Conservation (phyloP, 495 filamentous ascomycete species). For the Recurvomyces mirabilis region DNA sequence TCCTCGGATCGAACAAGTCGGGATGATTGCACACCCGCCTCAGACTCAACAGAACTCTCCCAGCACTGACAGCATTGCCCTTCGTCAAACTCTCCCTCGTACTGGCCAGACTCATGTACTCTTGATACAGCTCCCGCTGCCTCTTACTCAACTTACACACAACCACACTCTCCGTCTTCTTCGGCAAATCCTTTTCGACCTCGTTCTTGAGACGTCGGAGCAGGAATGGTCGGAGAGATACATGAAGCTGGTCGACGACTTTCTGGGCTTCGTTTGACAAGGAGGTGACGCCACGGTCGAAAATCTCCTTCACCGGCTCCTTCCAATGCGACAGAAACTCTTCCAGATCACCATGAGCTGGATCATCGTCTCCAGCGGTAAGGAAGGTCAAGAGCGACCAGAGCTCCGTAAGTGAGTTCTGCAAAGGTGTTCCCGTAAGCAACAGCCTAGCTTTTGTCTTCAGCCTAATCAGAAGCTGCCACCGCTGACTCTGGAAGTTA, state of each 20-base stretch:
- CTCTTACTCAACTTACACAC: conserved; percentile 90
- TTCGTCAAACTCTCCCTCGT: conserved; percentile 82
- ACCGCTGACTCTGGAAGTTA: conserved; percentile 93
- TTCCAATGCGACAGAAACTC: conserved; percentile 93
- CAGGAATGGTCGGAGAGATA: conserved; percentile 84
- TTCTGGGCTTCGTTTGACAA: conserved; percentile 86
- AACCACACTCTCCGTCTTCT: conserved; percentile 92
- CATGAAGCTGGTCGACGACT: conserved; percentile 84
- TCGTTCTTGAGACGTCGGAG: conserved; percentile 89
- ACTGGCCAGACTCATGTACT: conserved; percentile 87
- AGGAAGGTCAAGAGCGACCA: conserved; percentile 97
- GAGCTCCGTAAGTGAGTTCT: conserved; percentile 92
- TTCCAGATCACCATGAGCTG: conserved; percentile 54
- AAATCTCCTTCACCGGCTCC: conserved; percentile 83
- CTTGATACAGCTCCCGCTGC: conserved; percentile 91
- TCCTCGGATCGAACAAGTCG: conserved; percentile 92
- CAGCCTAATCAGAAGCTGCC: conserved; percentile 89
- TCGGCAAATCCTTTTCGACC: conserved; percentile 98
- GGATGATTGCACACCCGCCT: conserved; percentile 98
- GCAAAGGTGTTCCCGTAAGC: conserved; percentile 88
- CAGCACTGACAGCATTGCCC: conserved; percentile 94
- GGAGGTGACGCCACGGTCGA: conserved; percentile 84
- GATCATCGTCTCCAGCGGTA: conserved; percentile 61
- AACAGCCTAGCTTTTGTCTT: conserved; percentile 77
- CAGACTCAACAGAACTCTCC: conserved; percentile 96